Evolutionary conservation across 2,329 filamentous ascomycete genomes (phyloP).

Genomic region (Rutstroemia sp.): DNA sequence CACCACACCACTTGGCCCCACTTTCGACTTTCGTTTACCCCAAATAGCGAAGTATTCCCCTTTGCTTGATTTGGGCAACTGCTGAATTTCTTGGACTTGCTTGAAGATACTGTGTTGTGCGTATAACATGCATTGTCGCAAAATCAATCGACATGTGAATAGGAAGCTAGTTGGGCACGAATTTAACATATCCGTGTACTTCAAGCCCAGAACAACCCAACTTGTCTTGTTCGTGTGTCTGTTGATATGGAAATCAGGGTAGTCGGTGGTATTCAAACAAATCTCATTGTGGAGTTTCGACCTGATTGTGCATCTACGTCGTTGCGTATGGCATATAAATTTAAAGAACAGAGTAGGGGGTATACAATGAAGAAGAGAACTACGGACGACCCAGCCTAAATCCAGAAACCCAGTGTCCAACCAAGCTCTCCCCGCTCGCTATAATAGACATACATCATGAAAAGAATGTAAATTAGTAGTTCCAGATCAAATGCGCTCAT

Average conservation of each 20-base stretch:
- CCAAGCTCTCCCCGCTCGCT: not conserved
- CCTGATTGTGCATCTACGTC: not conserved
- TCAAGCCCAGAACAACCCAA: not conserved
- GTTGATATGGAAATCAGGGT: too few relatives aligned
- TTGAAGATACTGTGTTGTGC: too few relatives aligned
- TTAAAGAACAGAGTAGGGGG: conserved; percentile 7
- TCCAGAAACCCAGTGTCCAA: not conserved
- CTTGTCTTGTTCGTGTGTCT: too few relatives aligned
- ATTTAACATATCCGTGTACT: not conserved
- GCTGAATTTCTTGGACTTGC: not conserved
- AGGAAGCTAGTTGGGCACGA: not conserved
- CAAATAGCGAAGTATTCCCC: conserved; percentile 8
- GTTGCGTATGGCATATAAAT: not conserved
- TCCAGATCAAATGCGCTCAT: not conserved
- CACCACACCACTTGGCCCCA: not conserved
- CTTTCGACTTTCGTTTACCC: not conserved
- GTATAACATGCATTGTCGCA: not conserved
- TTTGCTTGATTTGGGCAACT: not conserved
- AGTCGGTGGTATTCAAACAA: not conserved
- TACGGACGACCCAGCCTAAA: not conserved
- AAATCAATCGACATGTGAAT: not conserved
- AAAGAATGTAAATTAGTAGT: not conserved
- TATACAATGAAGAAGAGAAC: conserved; percentile 8
- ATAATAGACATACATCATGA: not conserved
- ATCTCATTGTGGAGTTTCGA: not conserved